A percentile compares a stretch with the other conserved stretches of the same genome.
Evolutionary conservation across 306 rosid species (phyloP).

Genomic region (Trifolium fragiferum): DNA sequence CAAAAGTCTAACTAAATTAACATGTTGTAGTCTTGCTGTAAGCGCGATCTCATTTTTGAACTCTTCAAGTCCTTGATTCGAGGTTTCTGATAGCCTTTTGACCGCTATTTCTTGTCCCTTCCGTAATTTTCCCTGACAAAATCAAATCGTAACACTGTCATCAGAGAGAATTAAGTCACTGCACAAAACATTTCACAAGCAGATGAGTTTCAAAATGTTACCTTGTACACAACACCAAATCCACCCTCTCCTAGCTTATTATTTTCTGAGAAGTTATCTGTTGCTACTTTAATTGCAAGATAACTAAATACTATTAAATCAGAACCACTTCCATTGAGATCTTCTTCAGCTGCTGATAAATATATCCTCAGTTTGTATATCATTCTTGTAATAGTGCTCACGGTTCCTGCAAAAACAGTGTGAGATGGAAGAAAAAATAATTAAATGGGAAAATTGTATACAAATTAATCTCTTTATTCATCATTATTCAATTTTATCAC

Average conservation of each 20-base stretch:
- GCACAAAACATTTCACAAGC: not conserved
- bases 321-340: constrained; percentile 32
- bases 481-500: not conserved
- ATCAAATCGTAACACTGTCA: not conserved
- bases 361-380: constrained; percentile 29
- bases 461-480: constrained; percentile 4
- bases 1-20: constrained; percentile 60
- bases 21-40: constrained; percentile 60
- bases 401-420: constrained; percentile 24
- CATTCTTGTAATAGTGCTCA: constrained; percentile 17
- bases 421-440: not conserved
- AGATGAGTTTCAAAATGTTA: constrained; percentile 25
- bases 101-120: constrained; percentile 58
- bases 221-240: constrained; percentile 62
- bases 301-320: constrained; percentile 45
- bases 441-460: not conserved
- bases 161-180: not conserved
- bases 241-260: constrained; percentile 65
- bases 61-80: constrained; percentile 59
- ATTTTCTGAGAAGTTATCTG: constrained; percentile 55
- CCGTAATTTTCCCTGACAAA: constrained; percentile 53
- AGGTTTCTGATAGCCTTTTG: constrained; percentile 58
- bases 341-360: constrained; percentile 35
- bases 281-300: constrained; percentile 50
- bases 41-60: constrained; percentile 54